Evolutionary conservation across 2,329 filamentous ascomycete species (phyloP), one percentile per base, ranked within the genome.

Genomic region (Alternaria gansuensis): DNA sequence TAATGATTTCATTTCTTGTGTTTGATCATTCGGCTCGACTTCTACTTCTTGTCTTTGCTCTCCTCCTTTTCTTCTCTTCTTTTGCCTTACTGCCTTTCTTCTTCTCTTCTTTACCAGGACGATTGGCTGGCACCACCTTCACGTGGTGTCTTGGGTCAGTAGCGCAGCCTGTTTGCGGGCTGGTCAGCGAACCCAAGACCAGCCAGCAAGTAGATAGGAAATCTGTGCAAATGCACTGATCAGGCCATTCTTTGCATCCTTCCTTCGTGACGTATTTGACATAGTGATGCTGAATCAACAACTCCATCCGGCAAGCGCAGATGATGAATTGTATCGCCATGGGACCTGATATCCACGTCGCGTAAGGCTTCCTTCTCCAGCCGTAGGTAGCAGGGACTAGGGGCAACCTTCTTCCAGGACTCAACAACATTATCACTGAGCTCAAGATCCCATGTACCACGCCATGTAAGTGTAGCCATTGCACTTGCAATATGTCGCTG

Each of bases 391-490:
- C 36, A 39, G 8, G 36, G 0, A 39, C 4, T 17, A 39, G 17
- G 6, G 2, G 17, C 36, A 39, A 39, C 62, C 55, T 60, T 57
- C 58, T 62, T 64, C 61, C 58, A 66, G 43, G 61, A 62, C 61
- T 62, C 61, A 54, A 64, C 54, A 56, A 62, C 61, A 59, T 66
- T 39, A 57, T 64, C 46, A 55, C 58, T 62, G 54, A 64, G 61
- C 58, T 66, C 63, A 54, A 62, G 52, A 62, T 60, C 21, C 63
- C 63, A 66, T 54, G 60, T 66, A 58, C 61, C 52, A 62, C 63
- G 63, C 63, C 63, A 66, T 60, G 56, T 62, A 64, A 66, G 63
- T 58, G 61, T 62, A 58, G 58, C 63, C 53, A 64, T 59, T 57
- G 55, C 45, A 56, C 53, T 64, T 56, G 53, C 52, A 64, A 34